Evolutionary conservation across 768 basidiomycete genomes (phyloP), one percentile per base, ranked within the genome.

Genomic region (Suillus hirtellus): DNA sequence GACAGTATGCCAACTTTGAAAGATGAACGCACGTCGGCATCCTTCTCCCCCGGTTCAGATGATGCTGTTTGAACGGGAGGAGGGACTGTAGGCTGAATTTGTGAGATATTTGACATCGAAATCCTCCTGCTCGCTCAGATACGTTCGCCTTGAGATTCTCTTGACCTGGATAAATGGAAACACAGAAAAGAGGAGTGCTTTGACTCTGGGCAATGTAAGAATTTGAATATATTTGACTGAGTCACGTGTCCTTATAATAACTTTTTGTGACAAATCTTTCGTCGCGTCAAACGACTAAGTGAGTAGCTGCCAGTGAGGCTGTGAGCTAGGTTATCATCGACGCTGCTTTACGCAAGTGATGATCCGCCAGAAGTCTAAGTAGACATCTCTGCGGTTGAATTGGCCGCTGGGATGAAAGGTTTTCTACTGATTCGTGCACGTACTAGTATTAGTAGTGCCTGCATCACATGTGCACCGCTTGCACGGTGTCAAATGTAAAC

Each of bases 31-130:
- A 75, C 74, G 46, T 74, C 66, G 49, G 74, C 74, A 67, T 75
- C 71, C 60, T 71, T 76, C 40, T 76, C 73, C 7, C 53, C 44
- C 3, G 75, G 67, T 24, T 73, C 66, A 5, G 59, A 65, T 3
- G 72, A 75, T 27, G 21, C 68, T 49, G 60, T 64, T 47, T 75
- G 70, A 17, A 75, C 67, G 19, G 67, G 69, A 14, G 73, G 66
- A 21, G 60, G 40, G 19, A 61, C 46, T 54, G 68, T 61, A 21
- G 72, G 67, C 38, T 76, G 72, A 6, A 75, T 66, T 55, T 76
- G 74, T 64, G 75, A 76, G 34, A 75, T 63, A 66, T 75, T 75
- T 10, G 67, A 70, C 75, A 76, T 73, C 21, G 24, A 58, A 42
- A 17, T 19, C 19, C 38, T 24, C 27, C 24, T 56, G n/a, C 37